Evolutionary conservation across 768 basidiomycete genomes (phyloP), one percentile per base, ranked within the genome.

Genomic region (Pleurotus citrinopileatus): DNA sequence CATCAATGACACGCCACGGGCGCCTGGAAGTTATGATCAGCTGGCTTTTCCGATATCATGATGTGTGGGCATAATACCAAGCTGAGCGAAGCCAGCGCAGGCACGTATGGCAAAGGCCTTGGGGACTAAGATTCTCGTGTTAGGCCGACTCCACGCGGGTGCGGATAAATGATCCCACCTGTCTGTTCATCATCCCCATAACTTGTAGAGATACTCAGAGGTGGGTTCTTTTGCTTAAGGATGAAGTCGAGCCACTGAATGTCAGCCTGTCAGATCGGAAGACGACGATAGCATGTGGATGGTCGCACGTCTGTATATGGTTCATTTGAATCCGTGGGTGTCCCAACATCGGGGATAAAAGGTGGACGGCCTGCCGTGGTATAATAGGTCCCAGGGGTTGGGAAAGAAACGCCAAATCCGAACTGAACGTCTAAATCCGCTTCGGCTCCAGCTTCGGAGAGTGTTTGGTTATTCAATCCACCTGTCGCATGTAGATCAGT

Each of bases 181-280:
- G 86, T 83, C 62, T 87, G 86, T 52, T 91, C 89, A 55, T 82
- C 78, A 45, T 90, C 87, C 2, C 77, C 84, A 62, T 90, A 90
- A 59, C 84, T 86, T 0, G 85, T 89, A 0, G 86, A 86, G 38
- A 91, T 87, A 3, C 80, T 73, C 58, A 80, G 76, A 13, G 87
- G 85, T 2, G 77, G 65, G 36, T 71, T 63, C 12, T 68, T 47
- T 17, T 80, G 76, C 10, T 56, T 58, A 0, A 81, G 68, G 15
- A 88, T 63, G 55, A 77, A 83, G 40, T 84, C 74, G 12, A 90
- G 67, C 87, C 87, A 89, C 34, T 53, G 25, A 0, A 22, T 17
- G 23, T 5, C 20, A 29, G 4, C 13, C 20, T n/a, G 15, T 47
- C 15, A 51, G 48, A 17, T 26, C 23, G 27, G 10, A 23, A n/a